phyloP scores from a whole-genome alignment of 306 rosid genomes.

The Boehmeria nivea region DNA sequence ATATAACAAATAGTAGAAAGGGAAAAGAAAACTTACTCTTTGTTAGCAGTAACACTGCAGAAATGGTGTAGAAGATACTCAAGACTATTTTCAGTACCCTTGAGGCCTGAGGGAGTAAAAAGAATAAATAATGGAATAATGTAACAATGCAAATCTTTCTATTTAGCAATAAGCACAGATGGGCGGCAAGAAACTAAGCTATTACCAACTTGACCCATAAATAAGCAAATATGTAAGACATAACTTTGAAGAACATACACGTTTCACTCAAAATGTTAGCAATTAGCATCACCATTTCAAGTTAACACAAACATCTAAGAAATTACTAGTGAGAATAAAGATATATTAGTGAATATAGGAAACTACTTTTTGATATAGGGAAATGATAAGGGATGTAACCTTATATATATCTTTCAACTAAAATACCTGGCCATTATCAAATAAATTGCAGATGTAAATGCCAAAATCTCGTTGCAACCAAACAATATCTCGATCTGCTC shows the following conservation, averaged over 20 bases:
- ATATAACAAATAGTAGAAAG: neutral
- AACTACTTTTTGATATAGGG: neutral
- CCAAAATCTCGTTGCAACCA: slow-evolving; percentile 99
- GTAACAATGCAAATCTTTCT: neutral
- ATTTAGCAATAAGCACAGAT: no score
- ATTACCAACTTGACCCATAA: no score
- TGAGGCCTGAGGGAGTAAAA: slow-evolving; percentile 59
- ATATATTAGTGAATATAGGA: neutral
- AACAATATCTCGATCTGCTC: slow-evolving; percentile 84
- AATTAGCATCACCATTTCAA: no score
- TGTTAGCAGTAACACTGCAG: slow-evolving; percentile 77
- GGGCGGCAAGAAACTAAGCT: neutral
- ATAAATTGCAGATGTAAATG: slow-evolving; percentile 85
- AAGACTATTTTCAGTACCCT: slow-evolving; percentile 78
- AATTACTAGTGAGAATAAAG: no score
- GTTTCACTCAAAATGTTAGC: no score
- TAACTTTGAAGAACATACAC: no score
- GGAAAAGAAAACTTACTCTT: slow-evolving; percentile 49
- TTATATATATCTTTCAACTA: slow-evolving; percentile 12
- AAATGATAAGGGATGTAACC: no score
- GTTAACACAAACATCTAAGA: no score
- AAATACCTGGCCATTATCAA: slow-evolving; percentile 93
- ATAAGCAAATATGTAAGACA: no score
- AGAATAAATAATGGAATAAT: neutral
- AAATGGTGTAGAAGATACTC: slow-evolving; percentile 72